phyloP scores from a whole-genome alignment of 2,329 filamentous ascomycete species.

The Paracamarosporium sp. region DNA sequence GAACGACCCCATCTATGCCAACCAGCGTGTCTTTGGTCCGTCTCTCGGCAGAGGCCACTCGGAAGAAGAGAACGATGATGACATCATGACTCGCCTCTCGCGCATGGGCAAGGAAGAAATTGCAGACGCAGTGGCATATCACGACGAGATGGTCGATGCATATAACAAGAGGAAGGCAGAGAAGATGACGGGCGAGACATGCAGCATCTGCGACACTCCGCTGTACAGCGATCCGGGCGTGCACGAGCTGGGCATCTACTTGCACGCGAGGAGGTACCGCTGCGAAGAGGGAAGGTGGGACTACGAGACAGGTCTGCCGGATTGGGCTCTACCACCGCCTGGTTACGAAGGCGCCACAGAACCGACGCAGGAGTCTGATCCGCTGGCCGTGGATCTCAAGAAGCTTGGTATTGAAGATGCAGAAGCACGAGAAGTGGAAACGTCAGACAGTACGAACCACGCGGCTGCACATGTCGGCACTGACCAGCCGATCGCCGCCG shows the following conservation, averaged over 20 bases:
- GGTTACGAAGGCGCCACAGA: constrained; percentile 75
- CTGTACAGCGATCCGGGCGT: constrained; percentile 90
- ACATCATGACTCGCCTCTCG: constrained; percentile 83
- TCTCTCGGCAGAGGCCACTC: constrained; percentile 75
- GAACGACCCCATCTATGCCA: constrained; percentile 98
- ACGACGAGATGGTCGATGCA: constrained; percentile 89
- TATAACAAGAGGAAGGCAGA: constrained; percentile 93
- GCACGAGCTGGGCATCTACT: constrained; percentile 90
- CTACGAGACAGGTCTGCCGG: constrained; percentile 83
- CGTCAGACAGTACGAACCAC: not conserved
- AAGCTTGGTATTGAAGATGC: constrained; percentile 48
- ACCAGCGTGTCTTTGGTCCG: constrained; percentile 87
- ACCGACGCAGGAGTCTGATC: constrained; percentile 60
- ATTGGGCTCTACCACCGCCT: constrained; percentile 83
- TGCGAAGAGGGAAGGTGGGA: constrained; percentile 84
- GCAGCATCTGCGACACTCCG: constrained; percentile 81
- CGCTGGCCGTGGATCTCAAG: constrained; percentile 51
- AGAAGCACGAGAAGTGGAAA: constrained; percentile 3
- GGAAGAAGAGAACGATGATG: constrained; percentile 77
- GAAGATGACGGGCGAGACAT: constrained; percentile 86
- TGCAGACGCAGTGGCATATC: constrained; percentile 88
- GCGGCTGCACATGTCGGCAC: not conserved
- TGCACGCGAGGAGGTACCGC: constrained; percentile 91
- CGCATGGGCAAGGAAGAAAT: constrained; percentile 95
- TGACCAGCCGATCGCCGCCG: constrained; percentile 11